phyloP scores from a whole-genome alignment of 2,329 filamentous ascomycete genomes.

The Aspergillus vadensis region DNA sequence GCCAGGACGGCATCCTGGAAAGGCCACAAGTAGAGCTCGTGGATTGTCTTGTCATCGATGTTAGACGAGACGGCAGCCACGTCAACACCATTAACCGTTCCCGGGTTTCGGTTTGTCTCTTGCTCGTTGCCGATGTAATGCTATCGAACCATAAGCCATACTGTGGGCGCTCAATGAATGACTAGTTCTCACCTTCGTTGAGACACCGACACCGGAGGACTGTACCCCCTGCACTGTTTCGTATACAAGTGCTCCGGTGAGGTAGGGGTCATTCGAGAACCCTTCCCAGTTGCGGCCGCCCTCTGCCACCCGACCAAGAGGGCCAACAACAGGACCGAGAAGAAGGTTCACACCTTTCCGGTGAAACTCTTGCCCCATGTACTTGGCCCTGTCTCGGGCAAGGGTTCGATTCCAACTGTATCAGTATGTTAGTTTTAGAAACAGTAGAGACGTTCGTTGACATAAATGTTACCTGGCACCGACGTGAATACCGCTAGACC shows the following conservation, averaged over 20 bases:
- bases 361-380: slow-evolving; percentile 74
- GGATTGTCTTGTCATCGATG: slow-evolving; percentile 64
- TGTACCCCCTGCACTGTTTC: slow-evolving; percentile 80
- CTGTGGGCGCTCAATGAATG: not conserved
- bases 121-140: slow-evolving; percentile 76
- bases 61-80: slow-evolving; percentile 64
- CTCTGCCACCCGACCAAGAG: slow-evolving; percentile 67
- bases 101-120: slow-evolving; percentile 65
- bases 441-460: not conserved
- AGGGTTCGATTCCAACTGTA: slow-evolving; percentile 67
- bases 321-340: slow-evolving; percentile 76
- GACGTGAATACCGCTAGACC: slow-evolving; percentile 26
- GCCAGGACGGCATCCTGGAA: slow-evolving; percentile 69
- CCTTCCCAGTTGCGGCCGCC: slow-evolving; percentile 70
- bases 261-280: slow-evolving; percentile 72
- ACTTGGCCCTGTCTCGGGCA: slow-evolving; percentile 67
- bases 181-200: slow-evolving; percentile 57
- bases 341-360: slow-evolving; percentile 75
- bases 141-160: slow-evolving; percentile 18
- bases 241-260: slow-evolving; percentile 71
- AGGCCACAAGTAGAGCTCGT: slow-evolving; percentile 67
- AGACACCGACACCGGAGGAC: slow-evolving; percentile 77
- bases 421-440: not conserved
- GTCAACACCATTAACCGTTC: slow-evolving; percentile 62
- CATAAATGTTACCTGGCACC: slow-evolving; percentile 27